phyloP scores from a whole-genome alignment of 768 basidiomycete genomes.

The Pleurotus platypus region DNA sequence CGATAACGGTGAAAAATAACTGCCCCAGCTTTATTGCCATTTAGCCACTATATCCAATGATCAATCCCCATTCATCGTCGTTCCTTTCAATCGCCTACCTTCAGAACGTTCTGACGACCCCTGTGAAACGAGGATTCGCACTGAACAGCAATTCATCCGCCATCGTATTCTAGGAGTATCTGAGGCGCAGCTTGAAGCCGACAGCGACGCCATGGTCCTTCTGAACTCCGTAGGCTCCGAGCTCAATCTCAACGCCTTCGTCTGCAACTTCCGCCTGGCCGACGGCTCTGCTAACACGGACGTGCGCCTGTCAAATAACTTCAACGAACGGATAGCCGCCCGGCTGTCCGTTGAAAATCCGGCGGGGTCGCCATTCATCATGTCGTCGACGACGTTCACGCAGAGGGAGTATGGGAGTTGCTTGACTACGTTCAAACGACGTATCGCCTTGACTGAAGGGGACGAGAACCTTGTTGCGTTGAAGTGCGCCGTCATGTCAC shows the following conservation, averaged over 20 bases:
- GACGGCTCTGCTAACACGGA: conserved; percentile 29
- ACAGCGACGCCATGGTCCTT: conserved; percentile 20
- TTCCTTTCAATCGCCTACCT: conserved; percentile 35
- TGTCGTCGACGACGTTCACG: conserved; percentile 25
- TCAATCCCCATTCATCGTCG: conserved; percentile 29
- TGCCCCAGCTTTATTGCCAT: conserved; percentile 30
- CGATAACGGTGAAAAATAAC: neutral
- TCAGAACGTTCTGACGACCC: conserved; percentile 20
- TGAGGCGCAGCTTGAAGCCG: conserved; percentile 26
- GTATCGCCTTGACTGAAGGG: conserved; percentile 24
- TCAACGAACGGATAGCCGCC: conserved; percentile 36
- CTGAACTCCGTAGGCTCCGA: conserved; percentile 32
- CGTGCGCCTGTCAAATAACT: conserved; percentile 36
- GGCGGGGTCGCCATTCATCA: conserved; percentile 19
- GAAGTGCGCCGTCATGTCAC: conserved; percentile 37
- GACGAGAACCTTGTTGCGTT: conserved; percentile 31
- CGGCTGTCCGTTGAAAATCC: conserved; percentile 27
- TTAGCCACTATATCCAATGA: conserved; percentile 35
- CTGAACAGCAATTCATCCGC: conserved; percentile 29
- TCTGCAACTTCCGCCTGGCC: conserved; percentile 34
- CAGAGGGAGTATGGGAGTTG: conserved; percentile 30
- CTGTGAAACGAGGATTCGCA: conserved; percentile 17
- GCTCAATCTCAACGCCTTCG: conserved; percentile 41
- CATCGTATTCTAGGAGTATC: conserved; percentile 21
- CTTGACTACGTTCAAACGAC: conserved; percentile 30